phyloP scores from a whole-genome alignment of 2,329 filamentous ascomycete genomes.

The Emmonsiellopsis sp. region DNA sequence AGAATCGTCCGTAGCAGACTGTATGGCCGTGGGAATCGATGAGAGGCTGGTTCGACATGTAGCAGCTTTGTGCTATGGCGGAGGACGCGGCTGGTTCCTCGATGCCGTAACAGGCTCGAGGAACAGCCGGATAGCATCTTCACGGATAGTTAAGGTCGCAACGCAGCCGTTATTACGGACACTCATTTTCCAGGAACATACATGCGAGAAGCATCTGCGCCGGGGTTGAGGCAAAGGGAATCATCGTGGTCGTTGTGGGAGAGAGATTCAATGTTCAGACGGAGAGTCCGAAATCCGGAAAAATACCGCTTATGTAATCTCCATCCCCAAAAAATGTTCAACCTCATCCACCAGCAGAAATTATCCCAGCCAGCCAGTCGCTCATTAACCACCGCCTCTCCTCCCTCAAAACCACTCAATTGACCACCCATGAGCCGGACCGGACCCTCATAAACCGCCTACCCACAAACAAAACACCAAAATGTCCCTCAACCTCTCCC shows the following conservation, averaged over 20 bases:
- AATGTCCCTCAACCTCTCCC: constrained; percentile 21
- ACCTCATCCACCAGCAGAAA: constrained; percentile 13
- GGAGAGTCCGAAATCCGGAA: background rate
- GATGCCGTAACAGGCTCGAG: constrained; percentile 4
- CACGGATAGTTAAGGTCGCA: constrained; percentile 12
- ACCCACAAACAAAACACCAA: constrained; percentile 16
- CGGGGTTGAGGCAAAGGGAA: background rate
- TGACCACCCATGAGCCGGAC: constrained; percentile 14
- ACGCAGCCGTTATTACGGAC: background rate
- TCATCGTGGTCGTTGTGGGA: background rate
- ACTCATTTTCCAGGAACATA: background rate
- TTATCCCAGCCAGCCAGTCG: background rate
- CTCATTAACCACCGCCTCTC: constrained; percentile 21
- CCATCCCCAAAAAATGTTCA: background rate
- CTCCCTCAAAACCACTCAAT: background rate
- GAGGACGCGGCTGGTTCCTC: background rate
- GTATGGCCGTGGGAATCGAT: background rate
- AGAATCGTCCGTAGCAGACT: constrained; percentile 10
- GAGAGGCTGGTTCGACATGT: background rate
- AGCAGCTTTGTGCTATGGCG: background rate
- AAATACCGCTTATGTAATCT: constrained; percentile 24
- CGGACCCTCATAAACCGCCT: background rate
- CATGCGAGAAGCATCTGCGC: background rate
- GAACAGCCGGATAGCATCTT: constrained; percentile 10
- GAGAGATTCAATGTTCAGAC: background rate